Percentiles rank a stretch among this genome's conserved stretches.
Evolutionary conservation across 2,329 filamentous ascomycete genomes (phyloP).

Genomic region (Xylariaceae sp.): DNA sequence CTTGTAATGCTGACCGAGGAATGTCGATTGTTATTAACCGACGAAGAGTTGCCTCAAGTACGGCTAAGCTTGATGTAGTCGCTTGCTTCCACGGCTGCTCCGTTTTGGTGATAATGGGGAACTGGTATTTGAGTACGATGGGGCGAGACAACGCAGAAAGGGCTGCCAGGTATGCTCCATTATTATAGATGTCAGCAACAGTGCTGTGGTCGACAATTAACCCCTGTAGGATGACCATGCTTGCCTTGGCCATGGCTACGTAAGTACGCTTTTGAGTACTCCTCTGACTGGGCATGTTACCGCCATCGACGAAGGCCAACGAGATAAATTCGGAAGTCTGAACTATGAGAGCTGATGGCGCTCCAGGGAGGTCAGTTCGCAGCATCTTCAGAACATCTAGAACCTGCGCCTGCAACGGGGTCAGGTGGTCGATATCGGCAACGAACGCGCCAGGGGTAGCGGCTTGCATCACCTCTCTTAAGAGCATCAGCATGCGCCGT

Average conservation of each 20-base stretch:
- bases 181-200: slow-evolving; percentile 65
- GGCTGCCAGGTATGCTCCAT: slow-evolving; percentile 60
- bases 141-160: slow-evolving; percentile 65
- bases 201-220: slow-evolving; percentile 56
- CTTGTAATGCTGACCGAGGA: slow-evolving; percentile 41
- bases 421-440: slow-evolving; percentile 68
- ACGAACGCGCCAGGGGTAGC: slow-evolving; percentile 66
- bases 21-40: slow-evolving; percentile 49
- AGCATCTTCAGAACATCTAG: slow-evolving; percentile 65
- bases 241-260: slow-evolving; percentile 80
- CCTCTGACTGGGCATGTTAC: slow-evolving; percentile 29
- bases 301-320: slow-evolving; percentile 57
- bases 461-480: slow-evolving; percentile 66
- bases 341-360: slow-evolving; percentile 63
- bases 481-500: slow-evolving; percentile 63
- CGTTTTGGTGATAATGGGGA: slow-evolving; percentile 66
- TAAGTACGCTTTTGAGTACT: slow-evolving; percentile 64
- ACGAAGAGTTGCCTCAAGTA: slow-evolving; percentile 63
- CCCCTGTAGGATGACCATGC: slow-evolving; percentile 65
- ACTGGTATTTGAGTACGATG: slow-evolving; percentile 76
- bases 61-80: slow-evolving; percentile 63
- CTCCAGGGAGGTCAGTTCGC: slow-evolving; percentile 59
- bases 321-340: slow-evolving; percentile 68
- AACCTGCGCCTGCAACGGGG: slow-evolving; percentile 66
- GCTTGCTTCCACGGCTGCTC: slow-evolving; percentile 75